Conservation (phyloP, 768 basidiomycete species). For the Leccinum subgranulosum region DNA sequence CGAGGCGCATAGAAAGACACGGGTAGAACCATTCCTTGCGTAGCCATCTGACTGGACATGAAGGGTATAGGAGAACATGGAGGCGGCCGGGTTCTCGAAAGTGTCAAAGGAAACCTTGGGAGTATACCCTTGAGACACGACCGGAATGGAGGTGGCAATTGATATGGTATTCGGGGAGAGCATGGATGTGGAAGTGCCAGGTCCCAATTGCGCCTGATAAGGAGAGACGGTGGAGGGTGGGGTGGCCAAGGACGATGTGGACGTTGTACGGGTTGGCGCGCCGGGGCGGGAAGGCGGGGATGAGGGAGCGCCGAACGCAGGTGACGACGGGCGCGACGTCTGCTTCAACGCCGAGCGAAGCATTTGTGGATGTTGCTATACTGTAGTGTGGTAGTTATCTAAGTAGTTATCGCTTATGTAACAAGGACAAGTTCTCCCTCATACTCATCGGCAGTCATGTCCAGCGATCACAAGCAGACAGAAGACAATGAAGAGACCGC, state of each 20-base stretch:
- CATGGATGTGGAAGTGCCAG: conserved; percentile 11
- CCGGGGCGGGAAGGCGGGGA: conserved; percentile 24
- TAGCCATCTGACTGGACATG: conserved; percentile 85
- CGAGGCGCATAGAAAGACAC: conserved; percentile 88
- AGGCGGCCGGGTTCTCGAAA: conserved; percentile 74
- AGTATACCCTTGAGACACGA: conserved; percentile 34
- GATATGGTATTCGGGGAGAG: conserved; percentile 18
- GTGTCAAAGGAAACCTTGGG: conserved; percentile 77
- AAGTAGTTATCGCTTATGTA: background rate
- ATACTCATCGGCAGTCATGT: conserved; percentile 9
- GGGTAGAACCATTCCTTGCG: conserved; percentile 65
- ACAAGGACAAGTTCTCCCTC: background rate
- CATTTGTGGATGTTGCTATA: conserved; percentile 17
- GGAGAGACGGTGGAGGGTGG: conserved; percentile 22
- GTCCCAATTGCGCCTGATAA: conserved; percentile 13
- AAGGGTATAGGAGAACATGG: conserved; percentile 87
- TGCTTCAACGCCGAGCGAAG: conserved; percentile 59
- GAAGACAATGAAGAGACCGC: conserved; percentile 4
- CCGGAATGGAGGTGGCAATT: conserved; percentile 8
- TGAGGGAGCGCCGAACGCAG: conserved; percentile 13
- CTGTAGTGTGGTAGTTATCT: background rate
- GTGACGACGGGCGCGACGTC: conserved; percentile 26
- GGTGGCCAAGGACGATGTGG: conserved; percentile 15
- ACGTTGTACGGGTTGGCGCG: conserved; percentile 12
- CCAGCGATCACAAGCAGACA: background rate